These are phyloP conservation scores for Zizania latifolia DNA, from an alignment of 176 grass and related monocot genomes.

Conservation along the genomic window DNA sequence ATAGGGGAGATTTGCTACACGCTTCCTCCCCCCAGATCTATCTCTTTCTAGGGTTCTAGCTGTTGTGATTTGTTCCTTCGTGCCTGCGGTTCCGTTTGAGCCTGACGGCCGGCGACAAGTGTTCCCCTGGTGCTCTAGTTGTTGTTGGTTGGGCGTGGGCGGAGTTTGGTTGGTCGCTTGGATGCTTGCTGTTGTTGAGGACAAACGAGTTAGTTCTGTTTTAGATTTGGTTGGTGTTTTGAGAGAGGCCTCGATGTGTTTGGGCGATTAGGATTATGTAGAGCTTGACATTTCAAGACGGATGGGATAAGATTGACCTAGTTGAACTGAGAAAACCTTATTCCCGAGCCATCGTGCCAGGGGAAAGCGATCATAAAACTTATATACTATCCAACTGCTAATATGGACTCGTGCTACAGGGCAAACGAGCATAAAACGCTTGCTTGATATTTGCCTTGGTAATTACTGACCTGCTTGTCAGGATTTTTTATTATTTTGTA, in stretches of 20 bases:
- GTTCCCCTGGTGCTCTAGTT: not conserved
- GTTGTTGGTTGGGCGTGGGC: not conserved
- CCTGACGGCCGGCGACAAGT: not conserved
- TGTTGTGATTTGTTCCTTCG: not conserved
- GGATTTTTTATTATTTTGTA: not conserved
- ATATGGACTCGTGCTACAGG: too few relatives aligned
- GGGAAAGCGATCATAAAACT: too few relatives aligned
- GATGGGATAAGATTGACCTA: too few relatives aligned
- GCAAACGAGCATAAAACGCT: not conserved
- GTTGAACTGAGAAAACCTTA: too few relatives aligned
- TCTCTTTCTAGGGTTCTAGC: not conserved
- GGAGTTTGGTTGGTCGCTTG: not conserved
- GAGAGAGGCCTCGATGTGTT: too few relatives aligned
- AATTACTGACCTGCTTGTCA: not conserved
- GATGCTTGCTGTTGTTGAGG: not conserved
- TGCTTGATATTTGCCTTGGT: not conserved
- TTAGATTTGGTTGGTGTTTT: not conserved
- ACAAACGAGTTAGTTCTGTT: not conserved
- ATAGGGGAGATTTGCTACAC: too few relatives aligned
- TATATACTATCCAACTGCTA: too few relatives aligned
- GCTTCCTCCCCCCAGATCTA: slow-evolving; percentile 3
- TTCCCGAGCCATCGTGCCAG: too few relatives aligned
- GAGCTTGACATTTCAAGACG: too few relatives aligned
- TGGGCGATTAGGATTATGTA: too few relatives aligned
- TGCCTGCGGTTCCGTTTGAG: not conserved